Evolutionary conservation across 2,329 filamentous ascomycete genomes (phyloP), one percentile per base, ranked within the genome.

Genomic region (Sclerotinia subarctica): DNA sequence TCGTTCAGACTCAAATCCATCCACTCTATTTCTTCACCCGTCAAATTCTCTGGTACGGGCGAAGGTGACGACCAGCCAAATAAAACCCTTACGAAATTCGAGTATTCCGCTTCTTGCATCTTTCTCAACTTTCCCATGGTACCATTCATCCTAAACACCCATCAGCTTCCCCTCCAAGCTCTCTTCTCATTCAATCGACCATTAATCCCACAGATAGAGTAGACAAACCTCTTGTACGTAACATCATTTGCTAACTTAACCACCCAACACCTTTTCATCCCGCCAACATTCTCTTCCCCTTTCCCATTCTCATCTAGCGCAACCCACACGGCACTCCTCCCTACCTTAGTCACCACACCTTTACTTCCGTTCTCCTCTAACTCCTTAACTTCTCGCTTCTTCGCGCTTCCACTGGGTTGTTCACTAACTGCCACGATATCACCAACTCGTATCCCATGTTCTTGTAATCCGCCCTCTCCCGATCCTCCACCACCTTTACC

Each of bases 401-500:
- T 74, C 60, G 75, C 76, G 67, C 83, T 85, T 8, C 90, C 91
- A 15, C 87, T 84, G 0, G 90, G 88, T 82, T 94, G 90, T 78
- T 93, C 91, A 57, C 88, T 85, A 49, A 94, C 84, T 1, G 90
- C 82, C 29, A 94, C 90, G 69, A 95, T 91, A 78, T 95, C 92
- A 1, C 92, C 92, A 0, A 87, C 84, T 2, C 91, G 84, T 64
- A 95, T 81, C 35, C 90, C 91, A 81, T 94, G 91, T 76, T 92
- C 89, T 1, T 89, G 88, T 26, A 94, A 80, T 70, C 88, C 86
- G 0, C 82, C 79, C 26, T 75, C 74, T 42, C 66, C 68, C 80
- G 70, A 87, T 19, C 42, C 85, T 1, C 81, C 79, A 24, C 63
- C 68, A 24, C 63, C 62, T 69, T 38, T 62, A 4, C 59, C 42